A percentile compares a stretch with the other conserved stretches of the same genome.
These are phyloP conservation scores for Suillus bovinus DNA, from an alignment of 768 basidiomycete genomes.

Conservation along the genomic window DNA sequence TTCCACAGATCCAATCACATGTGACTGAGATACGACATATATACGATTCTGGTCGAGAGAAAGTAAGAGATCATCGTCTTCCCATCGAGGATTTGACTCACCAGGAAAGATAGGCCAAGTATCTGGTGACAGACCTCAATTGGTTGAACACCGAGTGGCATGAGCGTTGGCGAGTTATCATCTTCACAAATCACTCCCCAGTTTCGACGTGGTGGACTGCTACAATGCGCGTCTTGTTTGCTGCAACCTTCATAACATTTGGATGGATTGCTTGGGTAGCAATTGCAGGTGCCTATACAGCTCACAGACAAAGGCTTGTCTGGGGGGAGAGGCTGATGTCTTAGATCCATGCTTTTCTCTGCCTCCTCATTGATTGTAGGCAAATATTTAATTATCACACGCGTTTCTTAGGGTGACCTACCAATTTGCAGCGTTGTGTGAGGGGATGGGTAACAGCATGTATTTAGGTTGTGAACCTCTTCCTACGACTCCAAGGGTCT, in stretches of 20 bases:
- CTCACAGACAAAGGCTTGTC: conserved; percentile 71
- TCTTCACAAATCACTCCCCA: conserved; percentile 72
- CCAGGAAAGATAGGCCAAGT: conserved; percentile 50
- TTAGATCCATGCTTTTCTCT: conserved; percentile 29
- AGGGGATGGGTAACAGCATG: conserved; percentile 10
- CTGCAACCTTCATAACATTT: conserved; percentile 56
- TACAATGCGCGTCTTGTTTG: conserved; percentile 60
- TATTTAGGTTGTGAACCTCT: conserved; percentile 10
- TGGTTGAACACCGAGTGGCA: conserved; percentile 83
- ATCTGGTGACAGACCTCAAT: conserved; percentile 60
- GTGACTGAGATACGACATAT: conserved; percentile 61
- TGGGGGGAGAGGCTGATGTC: conserved; percentile 83
- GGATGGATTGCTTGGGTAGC: conserved; percentile 62
- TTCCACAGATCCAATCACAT: conserved; percentile 64
- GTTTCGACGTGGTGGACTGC: conserved; percentile 73
- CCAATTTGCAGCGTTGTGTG: not conserved
- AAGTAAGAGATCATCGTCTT: conserved; percentile 41
- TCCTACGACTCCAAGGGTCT: conserved; percentile 44
- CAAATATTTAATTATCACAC: not conserved
- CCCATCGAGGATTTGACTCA: conserved; percentile 6
- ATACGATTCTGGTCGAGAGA: conserved; percentile 70
- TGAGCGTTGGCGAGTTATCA: conserved; percentile 70
- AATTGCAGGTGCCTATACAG: conserved; percentile 65
- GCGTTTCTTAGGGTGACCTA: not conserved
- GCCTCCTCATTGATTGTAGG: not conserved